Evolutionary conservation across 305 asterid genomes (phyloP), one percentile per base, ranked within the genome.

Genomic region (Fraxinus platypoda): DNA sequence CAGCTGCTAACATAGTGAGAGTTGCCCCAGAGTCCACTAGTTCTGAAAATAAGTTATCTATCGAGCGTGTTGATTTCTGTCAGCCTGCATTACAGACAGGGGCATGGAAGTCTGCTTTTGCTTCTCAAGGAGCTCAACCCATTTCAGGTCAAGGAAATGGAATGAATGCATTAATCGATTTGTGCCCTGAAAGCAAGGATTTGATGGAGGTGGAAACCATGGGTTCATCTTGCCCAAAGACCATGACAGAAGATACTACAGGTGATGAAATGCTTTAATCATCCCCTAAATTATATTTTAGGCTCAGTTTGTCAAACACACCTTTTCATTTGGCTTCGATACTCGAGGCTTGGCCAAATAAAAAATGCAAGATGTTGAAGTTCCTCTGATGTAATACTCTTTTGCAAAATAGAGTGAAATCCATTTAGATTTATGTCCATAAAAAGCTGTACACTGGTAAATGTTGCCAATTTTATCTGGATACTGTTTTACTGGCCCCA

Each of bases 61-160:
- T 31, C 77, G 91, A 94, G 86, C 86, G 91, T 84, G 97, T 94
- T 26, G 98, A 96, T 84, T 93, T 93, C 83, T 86, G 91, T 87
- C 96, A 88, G 83, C 87, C 97, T 2, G 76, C 86, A 35, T 79
- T 86, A 25, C 90, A 85, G 38, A 52, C 81, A 12, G 95, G 86
- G 13, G 21, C 82, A 0, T 86, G 88, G 75, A 93, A 88, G 84
- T 91, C 88, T 28, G 90, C 81, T 28, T 87, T 87, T 83, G 83
- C 85, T 74, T 83, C 93, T 13, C 83, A 79, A 75, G 93, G 88
- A 73, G 83, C 88, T 76, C 87, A 83, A 72, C 81, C 87, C 4
- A 13, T 71, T 85, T 86, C 88, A 31, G 87, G 87, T 81, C 89
- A 77, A 77, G 89, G 81, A 19, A 83, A 80, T 76, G 90, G 84